These are phyloP conservation scores for Peniophora sp. DNA, from an alignment of 1,284 basidiomycete genomes.

Conservation along the genomic window DNA sequence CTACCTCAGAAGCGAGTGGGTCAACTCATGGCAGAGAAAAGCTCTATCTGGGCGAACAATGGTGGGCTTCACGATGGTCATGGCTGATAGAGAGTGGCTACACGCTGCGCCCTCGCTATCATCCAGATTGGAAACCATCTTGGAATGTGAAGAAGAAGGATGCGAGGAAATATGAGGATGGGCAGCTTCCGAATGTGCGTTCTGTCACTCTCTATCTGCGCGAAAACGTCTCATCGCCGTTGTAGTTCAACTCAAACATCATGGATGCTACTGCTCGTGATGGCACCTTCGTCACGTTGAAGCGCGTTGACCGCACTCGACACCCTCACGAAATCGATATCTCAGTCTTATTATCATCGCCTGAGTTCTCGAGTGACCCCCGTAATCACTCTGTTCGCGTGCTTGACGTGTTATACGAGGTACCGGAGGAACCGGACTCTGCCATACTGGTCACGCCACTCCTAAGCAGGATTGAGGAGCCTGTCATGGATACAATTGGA, in stretches of 20 bases:
- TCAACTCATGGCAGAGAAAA: background rate
- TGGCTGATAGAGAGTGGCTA: background rate
- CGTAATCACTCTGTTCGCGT: slow-evolving; percentile 25
- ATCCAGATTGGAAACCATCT: background rate
- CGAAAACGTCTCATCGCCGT: background rate
- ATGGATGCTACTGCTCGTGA: background rate
- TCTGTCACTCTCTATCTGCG: background rate
- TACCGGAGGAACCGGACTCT: slow-evolving; percentile 9
- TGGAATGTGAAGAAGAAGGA: background rate
- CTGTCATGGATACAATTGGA: slow-evolving; percentile 14
- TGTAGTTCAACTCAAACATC: background rate
- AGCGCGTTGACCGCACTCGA: background rate
- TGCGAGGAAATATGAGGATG: background rate
- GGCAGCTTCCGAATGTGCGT: background rate
- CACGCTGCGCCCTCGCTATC: background rate
- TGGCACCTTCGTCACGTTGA: background rate
- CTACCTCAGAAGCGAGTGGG: background rate
- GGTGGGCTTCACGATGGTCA: background rate
- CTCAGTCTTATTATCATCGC: background rate
- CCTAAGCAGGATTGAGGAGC: slow-evolving; percentile 13
- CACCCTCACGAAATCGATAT: background rate
- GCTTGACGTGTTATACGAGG: slow-evolving; percentile 14
- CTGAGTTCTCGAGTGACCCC: slow-evolving; percentile 16
- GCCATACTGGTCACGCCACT: slow-evolving; percentile 18
- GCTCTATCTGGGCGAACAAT: background rate